Percentiles rank a stretch among this genome's conserved stretches.
phyloP scores from a whole-genome alignment of 345 rosid genomes.

The Eutrema yunnanense region DNA sequence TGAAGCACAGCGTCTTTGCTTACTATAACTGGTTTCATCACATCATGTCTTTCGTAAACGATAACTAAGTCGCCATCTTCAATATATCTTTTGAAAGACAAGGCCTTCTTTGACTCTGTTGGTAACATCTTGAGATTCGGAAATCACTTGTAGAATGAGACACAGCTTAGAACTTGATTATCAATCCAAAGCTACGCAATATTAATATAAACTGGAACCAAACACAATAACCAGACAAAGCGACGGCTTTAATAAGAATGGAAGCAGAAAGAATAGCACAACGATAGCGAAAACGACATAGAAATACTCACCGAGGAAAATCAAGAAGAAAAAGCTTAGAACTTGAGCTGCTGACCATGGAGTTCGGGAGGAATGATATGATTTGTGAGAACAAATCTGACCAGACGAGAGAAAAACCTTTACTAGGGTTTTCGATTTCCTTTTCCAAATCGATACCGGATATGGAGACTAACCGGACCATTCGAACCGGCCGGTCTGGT shows the following conservation, averaged over 20 bases:
- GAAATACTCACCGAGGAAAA: constrained; percentile 3
- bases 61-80: constrained; percentile 72
- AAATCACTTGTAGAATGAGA: constrained; percentile 61
- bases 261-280: not conserved
- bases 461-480: not conserved
- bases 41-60: constrained; percentile 78
- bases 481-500: not conserved
- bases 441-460: not conserved
- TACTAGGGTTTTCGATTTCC: constrained; percentile 25
- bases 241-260: not conserved
- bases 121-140: constrained; percentile 52
- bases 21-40: constrained; percentile 74
- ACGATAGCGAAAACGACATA: not conserved
- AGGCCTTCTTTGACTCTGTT: constrained; percentile 42
- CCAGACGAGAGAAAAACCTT: constrained; percentile 1
- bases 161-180: not conserved
- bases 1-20: constrained; percentile 53
- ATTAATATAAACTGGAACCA: not conserved
- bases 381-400: constrained; percentile 4
- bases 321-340: not conserved
- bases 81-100: constrained; percentile 52
- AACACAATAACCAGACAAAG: not conserved
- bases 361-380: not conserved
- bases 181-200: not conserved
- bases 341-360: constrained; percentile 9